These are phyloP conservation scores for Vanrija humicola DNA, from an alignment of 1,284 basidiomycete genomes.

Conservation along the genomic window DNA sequence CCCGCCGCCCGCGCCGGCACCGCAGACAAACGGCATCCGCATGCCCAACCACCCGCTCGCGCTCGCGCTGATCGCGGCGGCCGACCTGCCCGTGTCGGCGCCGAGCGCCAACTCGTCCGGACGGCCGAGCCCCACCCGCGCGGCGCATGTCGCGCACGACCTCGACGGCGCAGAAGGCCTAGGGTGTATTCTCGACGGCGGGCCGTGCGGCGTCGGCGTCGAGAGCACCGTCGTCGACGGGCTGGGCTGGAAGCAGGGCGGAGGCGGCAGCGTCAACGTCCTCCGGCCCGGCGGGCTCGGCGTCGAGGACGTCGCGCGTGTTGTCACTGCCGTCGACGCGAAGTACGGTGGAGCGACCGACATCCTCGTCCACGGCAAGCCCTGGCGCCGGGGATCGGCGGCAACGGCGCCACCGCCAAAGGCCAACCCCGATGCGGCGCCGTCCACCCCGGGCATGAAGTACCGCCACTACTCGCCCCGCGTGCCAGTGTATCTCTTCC, in stretches of 20 bases:
- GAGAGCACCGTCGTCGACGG: conserved; percentile 97
- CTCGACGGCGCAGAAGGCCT: conserved; percentile 61
- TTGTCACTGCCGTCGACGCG: conserved; percentile 52
- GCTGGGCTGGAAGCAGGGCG: conserved; percentile 56
- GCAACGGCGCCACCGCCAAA: not conserved
- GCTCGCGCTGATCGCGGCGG: conserved; percentile 74
- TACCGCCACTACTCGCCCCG: conserved; percentile 94
- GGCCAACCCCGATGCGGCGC: conserved; percentile 50
- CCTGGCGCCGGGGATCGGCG: conserved; percentile 13
- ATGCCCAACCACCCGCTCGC: conserved; percentile 95
- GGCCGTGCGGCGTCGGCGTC: conserved; percentile 79
- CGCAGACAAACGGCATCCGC: conserved; percentile 76
- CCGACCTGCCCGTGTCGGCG: conserved; percentile 78
- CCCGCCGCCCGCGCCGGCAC: conserved; percentile 44
- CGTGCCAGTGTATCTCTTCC: conserved; percentile 72
- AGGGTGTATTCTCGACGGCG: conserved; percentile 85
- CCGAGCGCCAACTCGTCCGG: conserved; percentile 95
- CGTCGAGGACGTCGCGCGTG: conserved; percentile 75
- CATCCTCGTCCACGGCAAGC: conserved; percentile 32
- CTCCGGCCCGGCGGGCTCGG: conserved; percentile 89
- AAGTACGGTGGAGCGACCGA: conserved; percentile 29
- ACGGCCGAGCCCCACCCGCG: conserved; percentile 89
- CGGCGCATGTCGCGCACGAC: conserved; percentile 78
- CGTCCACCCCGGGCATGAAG: conserved; percentile 99
- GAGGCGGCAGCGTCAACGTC: conserved; percentile 65